A percentile compares a stretch with the other conserved stretches of the same genome.
Conservation (phyloP, 2,329 filamentous ascomycete genomes). For the Diaporthe humulicola region DNA sequence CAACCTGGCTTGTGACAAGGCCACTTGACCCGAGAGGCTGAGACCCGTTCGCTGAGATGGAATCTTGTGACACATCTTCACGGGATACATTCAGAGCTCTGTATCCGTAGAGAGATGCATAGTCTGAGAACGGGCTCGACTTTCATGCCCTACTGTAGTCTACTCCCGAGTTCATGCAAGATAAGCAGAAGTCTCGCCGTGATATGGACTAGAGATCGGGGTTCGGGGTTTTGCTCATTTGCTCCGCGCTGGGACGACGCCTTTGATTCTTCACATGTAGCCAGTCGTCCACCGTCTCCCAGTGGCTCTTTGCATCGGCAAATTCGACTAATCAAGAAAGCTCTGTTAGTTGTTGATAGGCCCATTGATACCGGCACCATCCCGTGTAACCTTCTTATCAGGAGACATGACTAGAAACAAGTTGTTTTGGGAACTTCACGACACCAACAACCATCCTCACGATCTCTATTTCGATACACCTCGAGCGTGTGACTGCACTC, state of each 20-base stretch:
- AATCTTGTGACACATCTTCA: not conserved
- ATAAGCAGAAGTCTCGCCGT: not conserved
- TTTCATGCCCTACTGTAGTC: not conserved
- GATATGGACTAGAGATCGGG: not conserved
- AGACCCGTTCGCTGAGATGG: not conserved
- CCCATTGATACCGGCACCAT: no score
- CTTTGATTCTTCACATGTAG: not conserved
- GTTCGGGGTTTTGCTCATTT: not conserved
- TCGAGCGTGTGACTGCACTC: not conserved
- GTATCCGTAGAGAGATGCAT: not conserved
- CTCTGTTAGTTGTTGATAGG: accelerated
- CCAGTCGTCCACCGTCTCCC: not conserved
- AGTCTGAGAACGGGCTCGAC: not conserved
- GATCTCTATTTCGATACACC: no score
- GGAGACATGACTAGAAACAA: not conserved
- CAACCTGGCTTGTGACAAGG: conserved; percentile 3
- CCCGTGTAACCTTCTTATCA: not conserved
- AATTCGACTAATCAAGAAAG: not conserved
- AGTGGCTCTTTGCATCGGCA: not conserved
- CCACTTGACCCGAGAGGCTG: conserved; percentile 6
- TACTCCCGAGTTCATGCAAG: not conserved
- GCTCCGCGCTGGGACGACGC: not conserved
- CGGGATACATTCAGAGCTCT: not conserved
- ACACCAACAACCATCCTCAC: not conserved
- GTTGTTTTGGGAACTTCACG: not conserved